Evolutionary conservation across 305 asterid species (phyloP).

Genomic region (Striga hermonthica): DNA sequence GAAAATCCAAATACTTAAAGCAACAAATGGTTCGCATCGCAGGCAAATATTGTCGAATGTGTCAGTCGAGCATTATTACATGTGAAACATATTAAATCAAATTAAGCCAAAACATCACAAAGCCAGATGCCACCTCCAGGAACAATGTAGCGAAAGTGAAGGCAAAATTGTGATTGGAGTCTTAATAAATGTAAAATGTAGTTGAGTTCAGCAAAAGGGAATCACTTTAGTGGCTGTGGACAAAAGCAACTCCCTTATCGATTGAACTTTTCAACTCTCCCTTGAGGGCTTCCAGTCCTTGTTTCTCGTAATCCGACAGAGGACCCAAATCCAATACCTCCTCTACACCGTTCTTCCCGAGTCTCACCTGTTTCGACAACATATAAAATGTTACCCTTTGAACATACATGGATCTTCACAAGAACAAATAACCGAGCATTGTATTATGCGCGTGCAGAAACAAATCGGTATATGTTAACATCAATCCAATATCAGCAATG

Average conservation of each 20-base stretch:
- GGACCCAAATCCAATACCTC: slow-evolving; percentile 84
- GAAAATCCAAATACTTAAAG: neutral
- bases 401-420: slow-evolving; percentile 4
- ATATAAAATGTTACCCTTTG: slow-evolving; percentile 1
- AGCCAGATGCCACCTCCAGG: slow-evolving; percentile 10
- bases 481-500: neutral
- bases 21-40: neutral
- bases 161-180: slow-evolving; percentile 19
- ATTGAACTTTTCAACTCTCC: slow-evolving; percentile 75
- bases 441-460: too few species aligned
- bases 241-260: slow-evolving; percentile 82
- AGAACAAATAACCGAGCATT: neutral
- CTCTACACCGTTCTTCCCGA: slow-evolving; percentile 88
- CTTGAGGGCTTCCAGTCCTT: slow-evolving; percentile 79
- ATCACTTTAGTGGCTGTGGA: slow-evolving; percentile 38
- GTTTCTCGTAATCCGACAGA: slow-evolving; percentile 71
- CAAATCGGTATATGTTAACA: neutral
- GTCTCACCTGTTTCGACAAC: slow-evolving; percentile 61
- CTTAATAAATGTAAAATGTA: neutral
- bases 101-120: slow-evolving; percentile 1
- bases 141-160: slow-evolving; percentile 1
- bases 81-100: neutral
- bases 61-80: slow-evolving; percentile 13
- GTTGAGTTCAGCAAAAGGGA: neutral
- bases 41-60: neutral